Conservation (phyloP, 306 rosid genomes). For the Glycine tomentella region DNA sequence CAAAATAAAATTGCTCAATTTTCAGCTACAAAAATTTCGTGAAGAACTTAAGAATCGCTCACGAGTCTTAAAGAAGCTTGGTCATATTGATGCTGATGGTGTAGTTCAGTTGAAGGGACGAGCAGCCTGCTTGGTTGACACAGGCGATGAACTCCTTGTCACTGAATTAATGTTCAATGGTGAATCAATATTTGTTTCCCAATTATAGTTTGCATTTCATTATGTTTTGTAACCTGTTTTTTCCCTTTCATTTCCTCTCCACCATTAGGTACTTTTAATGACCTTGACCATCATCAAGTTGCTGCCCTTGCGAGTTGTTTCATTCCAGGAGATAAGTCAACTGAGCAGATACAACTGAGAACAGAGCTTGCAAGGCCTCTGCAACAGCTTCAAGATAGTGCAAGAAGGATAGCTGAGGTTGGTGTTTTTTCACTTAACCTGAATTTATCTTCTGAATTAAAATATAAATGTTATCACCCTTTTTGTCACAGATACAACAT, state of each 20-base stretch:
- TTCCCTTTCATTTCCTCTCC: no score
- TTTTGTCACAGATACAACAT: constrained; percentile 80
- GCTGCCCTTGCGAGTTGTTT: constrained; percentile 99
- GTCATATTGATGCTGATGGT: constrained; percentile 91
- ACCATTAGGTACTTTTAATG: constrained; percentile 86
- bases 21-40: constrained; percentile 93
- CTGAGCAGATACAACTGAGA: constrained; percentile 90
- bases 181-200: constrained; percentile 45
- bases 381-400: constrained; percentile 97
- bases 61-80: constrained; percentile 93
- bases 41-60: constrained; percentile 94
- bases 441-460: constrained; percentile 22
- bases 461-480: constrained; percentile 17
- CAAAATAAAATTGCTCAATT: constrained; percentile 7
- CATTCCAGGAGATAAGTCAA: constrained; percentile 90
- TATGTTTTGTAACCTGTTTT: constrained; percentile 31
- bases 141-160: constrained; percentile 97
- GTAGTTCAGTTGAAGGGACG: constrained; percentile 98
- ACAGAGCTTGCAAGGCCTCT: constrained; percentile 92
- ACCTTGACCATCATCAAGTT: constrained; percentile 95
- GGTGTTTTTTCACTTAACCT: constrained; percentile 52
- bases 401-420: constrained; percentile 98
- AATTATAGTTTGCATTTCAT: neutral
- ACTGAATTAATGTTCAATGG: constrained; percentile 99
- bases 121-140: constrained; percentile 98